Conservation (phyloP, 768 basidiomycete genomes). For the Cyathus striatus region DNA sequence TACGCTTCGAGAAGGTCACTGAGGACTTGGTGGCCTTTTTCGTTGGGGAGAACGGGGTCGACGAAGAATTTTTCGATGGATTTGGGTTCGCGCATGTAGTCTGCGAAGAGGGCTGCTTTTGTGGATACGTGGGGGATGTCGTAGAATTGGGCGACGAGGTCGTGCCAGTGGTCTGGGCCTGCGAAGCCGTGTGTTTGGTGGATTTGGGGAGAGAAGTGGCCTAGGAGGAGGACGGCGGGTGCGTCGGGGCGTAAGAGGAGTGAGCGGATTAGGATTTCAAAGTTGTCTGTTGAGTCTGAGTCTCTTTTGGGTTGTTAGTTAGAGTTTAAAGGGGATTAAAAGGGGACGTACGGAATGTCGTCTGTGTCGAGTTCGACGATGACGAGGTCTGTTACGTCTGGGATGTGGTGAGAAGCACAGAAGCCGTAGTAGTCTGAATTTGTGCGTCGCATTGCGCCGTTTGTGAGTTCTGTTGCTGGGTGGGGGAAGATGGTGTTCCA, state of each 20-base stretch:
- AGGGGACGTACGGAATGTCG: constrained; percentile 67
- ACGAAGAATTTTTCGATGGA: constrained; percentile 67
- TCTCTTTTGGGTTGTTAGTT: constrained; percentile 35
- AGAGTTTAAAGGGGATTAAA: constrained; percentile 1
- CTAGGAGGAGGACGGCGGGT: constrained; percentile 91
- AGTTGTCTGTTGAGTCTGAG: constrained; percentile 68
- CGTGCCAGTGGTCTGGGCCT: constrained; percentile 89
- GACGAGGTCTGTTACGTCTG: constrained; percentile 90
- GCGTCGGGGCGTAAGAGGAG: constrained; percentile 85
- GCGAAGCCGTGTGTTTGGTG: constrained; percentile 77
- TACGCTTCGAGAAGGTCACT: constrained; percentile 91
- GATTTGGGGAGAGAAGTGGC: constrained; percentile 88
- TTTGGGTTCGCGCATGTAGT: constrained; percentile 72
- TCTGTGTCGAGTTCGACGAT: constrained; percentile 94
- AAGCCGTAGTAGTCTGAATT: constrained; percentile 94
- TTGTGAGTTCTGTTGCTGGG: constrained; percentile 95
- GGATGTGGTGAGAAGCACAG: constrained; percentile 90
- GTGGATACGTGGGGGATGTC: constrained; percentile 91
- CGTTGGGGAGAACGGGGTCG: constrained; percentile 80
- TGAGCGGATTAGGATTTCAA: constrained; percentile 90
- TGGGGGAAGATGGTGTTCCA: constrained; percentile 98
- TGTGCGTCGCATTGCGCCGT: constrained; percentile 91
- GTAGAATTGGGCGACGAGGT: constrained; percentile 91
- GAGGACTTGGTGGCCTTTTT: constrained; percentile 78
- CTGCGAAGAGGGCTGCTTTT: constrained; percentile 77